A percentile compares a stretch with the other conserved stretches of the same genome.
Conservation (phyloP, 1,284 basidiomycete species). For the Schizophyllum commune region DNA sequence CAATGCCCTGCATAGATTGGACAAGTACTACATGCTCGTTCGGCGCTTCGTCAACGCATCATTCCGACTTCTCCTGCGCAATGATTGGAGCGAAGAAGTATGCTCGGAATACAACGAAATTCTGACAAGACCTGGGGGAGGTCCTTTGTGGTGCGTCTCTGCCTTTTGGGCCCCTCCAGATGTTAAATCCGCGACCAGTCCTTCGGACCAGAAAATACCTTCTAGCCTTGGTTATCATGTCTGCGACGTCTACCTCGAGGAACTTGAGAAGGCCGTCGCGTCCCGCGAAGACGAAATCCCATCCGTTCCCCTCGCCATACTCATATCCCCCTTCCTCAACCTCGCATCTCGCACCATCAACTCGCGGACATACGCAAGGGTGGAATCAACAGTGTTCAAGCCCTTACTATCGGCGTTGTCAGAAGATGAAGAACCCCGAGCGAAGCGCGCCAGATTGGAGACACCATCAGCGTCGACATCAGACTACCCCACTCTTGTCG, state of each 20-base stretch:
- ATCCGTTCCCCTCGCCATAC: slow-evolving; percentile 48
- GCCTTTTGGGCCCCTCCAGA: slow-evolving; percentile 2
- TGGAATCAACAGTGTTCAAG: slow-evolving; percentile 56
- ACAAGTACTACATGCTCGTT: slow-evolving; percentile 96
- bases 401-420: slow-evolving; percentile 52
- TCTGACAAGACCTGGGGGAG: slow-evolving; percentile 45
- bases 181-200: slow-evolving; percentile 34
- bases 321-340: slow-evolving; percentile 63
- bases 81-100: slow-evolving; percentile 55
- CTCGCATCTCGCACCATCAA: slow-evolving; percentile 62
- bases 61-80: slow-evolving; percentile 71
- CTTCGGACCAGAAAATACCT: slow-evolving; percentile 69
- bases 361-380: slow-evolving; percentile 57
- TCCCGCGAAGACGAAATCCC: slow-evolving; percentile 13
- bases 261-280: slow-evolving; percentile 71
- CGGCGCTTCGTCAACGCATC: slow-evolving; percentile 82
- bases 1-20: slow-evolving; percentile 50
- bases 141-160: slow-evolving; percentile 68
- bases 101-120: slow-evolving; percentile 64
- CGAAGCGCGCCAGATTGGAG: slow-evolving; percentile 35
- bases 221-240: slow-evolving; percentile 80
- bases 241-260: slow-evolving; percentile 85
- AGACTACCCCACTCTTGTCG: slow-evolving; percentile 33
- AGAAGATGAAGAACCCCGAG: slow-evolving; percentile 28
- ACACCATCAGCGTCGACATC: slow-evolving; percentile 12